A percentile compares a stretch with the other conserved stretches of the same genome.
These are phyloP conservation scores for Apiotrichum domesticum DNA, from an alignment of 1,284 basidiomycete genomes.

Conservation along the genomic window DNA sequence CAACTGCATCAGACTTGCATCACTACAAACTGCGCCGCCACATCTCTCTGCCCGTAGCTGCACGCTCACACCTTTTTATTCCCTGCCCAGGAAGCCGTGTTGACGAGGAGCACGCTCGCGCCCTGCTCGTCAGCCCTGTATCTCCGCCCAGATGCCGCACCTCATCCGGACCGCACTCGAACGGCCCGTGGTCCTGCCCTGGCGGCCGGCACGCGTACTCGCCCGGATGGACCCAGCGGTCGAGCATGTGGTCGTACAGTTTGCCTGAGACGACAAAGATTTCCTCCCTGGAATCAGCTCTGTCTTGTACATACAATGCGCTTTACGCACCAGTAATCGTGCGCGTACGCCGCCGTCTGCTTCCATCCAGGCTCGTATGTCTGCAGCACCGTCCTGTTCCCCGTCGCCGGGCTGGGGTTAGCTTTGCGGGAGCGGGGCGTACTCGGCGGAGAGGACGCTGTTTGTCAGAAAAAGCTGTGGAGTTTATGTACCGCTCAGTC, in stretches of 20 bases:
- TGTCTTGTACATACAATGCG: no score
- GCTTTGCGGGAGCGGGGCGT: neutral
- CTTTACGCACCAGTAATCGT: constrained; percentile 1
- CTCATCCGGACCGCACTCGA: constrained; percentile 4
- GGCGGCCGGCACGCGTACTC: constrained; percentile 18
- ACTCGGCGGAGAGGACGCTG: neutral
- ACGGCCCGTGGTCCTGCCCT: constrained; percentile 19
- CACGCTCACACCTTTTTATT: no score
- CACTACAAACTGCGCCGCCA: no score
- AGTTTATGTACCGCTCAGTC: neutral
- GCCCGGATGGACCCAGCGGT: constrained; percentile 36
- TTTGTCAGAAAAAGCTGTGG: neutral
- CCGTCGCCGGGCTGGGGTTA: constrained; percentile 4
- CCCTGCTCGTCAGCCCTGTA: no score
- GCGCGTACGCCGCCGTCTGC: neutral
- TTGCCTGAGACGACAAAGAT: constrained; percentile 15
- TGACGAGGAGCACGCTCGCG: neutral
- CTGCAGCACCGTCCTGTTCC: constrained; percentile 7
- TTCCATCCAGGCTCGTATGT: constrained; percentile 6
- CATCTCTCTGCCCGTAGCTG: no score
- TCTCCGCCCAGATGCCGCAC: neutral
- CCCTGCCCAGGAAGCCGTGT: neutral
- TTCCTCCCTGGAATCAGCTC: constrained; percentile 8
- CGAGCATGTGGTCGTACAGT: constrained; percentile 54
- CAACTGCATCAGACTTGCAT: no score